These are phyloP conservation scores for Secale cereale DNA, from an alignment of 176 grass and related monocot genomes.

Conservation along the genomic window DNA sequence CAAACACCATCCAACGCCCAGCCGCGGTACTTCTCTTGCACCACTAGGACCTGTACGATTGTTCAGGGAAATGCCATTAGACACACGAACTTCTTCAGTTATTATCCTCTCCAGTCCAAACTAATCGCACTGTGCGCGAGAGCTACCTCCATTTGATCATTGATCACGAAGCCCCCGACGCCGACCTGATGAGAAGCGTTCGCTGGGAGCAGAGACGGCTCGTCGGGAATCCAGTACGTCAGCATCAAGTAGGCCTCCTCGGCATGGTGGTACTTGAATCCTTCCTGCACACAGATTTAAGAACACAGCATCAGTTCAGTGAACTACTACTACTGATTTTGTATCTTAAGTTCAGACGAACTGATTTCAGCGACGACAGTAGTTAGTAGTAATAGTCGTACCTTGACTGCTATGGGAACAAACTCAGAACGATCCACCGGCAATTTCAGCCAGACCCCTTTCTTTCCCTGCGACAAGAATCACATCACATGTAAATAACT, in stretches of 20 bases:
- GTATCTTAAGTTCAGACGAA: neutral
- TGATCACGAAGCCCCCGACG: constrained; percentile 87
- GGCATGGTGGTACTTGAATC: constrained; percentile 97
- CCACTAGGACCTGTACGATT: constrained; percentile 69
- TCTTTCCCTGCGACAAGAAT: constrained; percentile 68
- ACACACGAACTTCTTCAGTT: neutral
- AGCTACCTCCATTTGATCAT: constrained; percentile 81
- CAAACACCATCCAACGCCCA: constrained; percentile 42
- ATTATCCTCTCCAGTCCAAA: neutral
- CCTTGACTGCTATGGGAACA: constrained; percentile 86
- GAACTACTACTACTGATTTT: neutral
- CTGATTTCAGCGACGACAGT: neutral
- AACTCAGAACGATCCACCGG: constrained; percentile 63
- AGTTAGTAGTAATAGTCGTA: neutral
- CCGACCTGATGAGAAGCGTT: constrained; percentile 98
- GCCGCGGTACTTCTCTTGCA: constrained; percentile 74
- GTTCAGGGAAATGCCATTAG: constrained; percentile 5
- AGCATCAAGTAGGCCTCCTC: constrained; percentile 94
- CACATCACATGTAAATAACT: neutral
- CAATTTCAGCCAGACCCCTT: constrained; percentile 87
- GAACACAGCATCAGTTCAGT: neutral
- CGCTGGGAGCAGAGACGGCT: constrained; percentile 79
- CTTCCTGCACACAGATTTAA: constrained; percentile 42
- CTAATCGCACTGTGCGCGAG: neutral
- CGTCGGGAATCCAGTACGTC: constrained; percentile 95